These are phyloP conservation scores for Penicillium salamii DNA, from an alignment of 495 filamentous ascomycete species.

Conservation along the genomic window DNA sequence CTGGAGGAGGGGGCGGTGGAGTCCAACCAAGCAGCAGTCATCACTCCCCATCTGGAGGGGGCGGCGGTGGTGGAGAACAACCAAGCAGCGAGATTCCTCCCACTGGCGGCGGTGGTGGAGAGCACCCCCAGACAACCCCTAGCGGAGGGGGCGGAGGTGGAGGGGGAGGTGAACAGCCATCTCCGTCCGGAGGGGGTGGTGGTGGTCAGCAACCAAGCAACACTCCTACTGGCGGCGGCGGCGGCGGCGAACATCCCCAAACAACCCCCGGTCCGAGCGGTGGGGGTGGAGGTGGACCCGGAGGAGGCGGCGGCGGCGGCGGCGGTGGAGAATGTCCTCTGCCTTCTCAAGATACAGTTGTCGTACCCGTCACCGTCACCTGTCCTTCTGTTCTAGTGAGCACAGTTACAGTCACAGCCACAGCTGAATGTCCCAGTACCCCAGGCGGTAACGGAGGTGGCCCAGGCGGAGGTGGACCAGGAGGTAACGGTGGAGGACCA, in stretches of 20 bases:
- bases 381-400: not conserved
- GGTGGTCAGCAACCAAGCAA: not conserved
- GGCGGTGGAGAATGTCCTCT: not conserved
- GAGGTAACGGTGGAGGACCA: not conserved
- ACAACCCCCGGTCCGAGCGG: not conserved
- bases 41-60: not conserved
- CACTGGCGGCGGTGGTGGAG: constrained; percentile 2
- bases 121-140: not conserved
- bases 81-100: not conserved
- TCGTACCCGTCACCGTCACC: not conserved
- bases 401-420: constrained; percentile 1
- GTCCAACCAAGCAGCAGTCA: not conserved
- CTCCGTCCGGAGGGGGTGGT: constrained; percentile 3
- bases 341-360: not conserved
- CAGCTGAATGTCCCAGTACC: not conserved
- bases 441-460: not conserved
- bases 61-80: not conserved
- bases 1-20: not conserved
- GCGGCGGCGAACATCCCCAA: not conserved
- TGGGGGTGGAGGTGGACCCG: too few species aligned
- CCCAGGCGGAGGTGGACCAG: not conserved
- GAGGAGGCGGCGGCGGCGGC: too few species aligned
- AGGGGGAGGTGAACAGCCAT: not conserved
- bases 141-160: constrained; percentile 7
- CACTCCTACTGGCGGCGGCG: not conserved